These are phyloP conservation scores for Lyophyllum decastes DNA, from an alignment of 768 basidiomycete species.

Conservation along the genomic window DNA sequence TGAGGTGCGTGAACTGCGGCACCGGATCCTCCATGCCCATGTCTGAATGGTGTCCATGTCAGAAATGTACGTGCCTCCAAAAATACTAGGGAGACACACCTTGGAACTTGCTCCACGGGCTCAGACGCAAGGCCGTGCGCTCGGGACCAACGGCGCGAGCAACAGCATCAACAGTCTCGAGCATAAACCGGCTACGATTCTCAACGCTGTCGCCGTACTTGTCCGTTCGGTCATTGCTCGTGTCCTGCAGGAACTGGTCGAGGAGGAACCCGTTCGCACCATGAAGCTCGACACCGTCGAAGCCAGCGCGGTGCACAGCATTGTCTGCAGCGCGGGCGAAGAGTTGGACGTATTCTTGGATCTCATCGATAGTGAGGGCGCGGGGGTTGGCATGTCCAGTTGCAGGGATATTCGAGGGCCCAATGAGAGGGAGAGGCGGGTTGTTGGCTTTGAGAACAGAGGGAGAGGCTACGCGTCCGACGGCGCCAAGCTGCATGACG, in stretches of 20 bases:
- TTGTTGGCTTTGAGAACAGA: conserved; percentile 36
- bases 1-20: conserved; percentile 55
- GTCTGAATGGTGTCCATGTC: conserved; percentile 23
- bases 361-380: conserved; percentile 46
- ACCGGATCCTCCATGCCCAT: conserved; percentile 58
- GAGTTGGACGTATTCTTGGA: conserved; percentile 48
- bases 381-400: conserved; percentile 30
- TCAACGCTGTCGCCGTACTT: conserved; percentile 70
- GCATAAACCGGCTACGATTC: conserved; percentile 54
- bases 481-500: conserved; percentile 58
- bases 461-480: conserved; percentile 44
- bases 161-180: conserved; percentile 57
- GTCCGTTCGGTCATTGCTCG: conserved; percentile 61
- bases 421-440: conserved; percentile 30
- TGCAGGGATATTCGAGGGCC: conserved; percentile 31
- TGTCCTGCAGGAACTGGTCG: conserved; percentile 64
- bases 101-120: conserved; percentile 52
- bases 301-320: conserved; percentile 58
- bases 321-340: conserved; percentile 58
- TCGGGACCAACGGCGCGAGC: conserved; percentile 52
- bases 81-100: conserved; percentile 20
- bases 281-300: conserved; percentile 62
- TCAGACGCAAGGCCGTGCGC: conserved; percentile 53
- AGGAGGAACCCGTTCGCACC: conserved; percentile 48
- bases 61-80: not conserved